Evolutionary conservation across 1,284 basidiomycete genomes (phyloP), one percentile per base, ranked within the genome.

Genomic region (Ceratobasidium sp.): DNA sequence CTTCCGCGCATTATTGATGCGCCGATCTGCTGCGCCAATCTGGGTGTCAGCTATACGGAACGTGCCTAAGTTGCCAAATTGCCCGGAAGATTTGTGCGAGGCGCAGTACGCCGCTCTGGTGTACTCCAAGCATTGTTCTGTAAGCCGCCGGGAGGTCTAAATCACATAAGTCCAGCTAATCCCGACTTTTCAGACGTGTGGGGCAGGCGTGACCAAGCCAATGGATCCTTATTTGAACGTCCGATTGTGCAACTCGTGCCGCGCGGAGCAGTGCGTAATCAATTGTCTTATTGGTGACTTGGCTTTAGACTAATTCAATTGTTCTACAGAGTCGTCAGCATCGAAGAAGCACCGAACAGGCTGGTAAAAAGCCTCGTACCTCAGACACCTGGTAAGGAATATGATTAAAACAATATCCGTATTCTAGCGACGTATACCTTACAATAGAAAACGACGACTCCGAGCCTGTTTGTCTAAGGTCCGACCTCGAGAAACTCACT

Each of bases 181-280:
- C 7, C 13, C 33, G 5, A 40, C 17, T 52, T 42, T 9, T 5
- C 33, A 69, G 67, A 42, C 9, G 28, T 69, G 67, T 33, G 67
- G 50, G 13, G 50, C 48, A 3, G 1, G 17, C 7, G 33, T 56
- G 12, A 15, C n/a, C 0, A 38, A 23, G 23, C 28, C 28, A 17
- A 69, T 69, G 67, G 67, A 69, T 56, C 67, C 67, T 9, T 69
- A 56, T 28, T 38, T 69, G 3, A 33, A 42, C 9, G 67, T 69
- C 28, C 48, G 67, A 13, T 38, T 56, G 0, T 69, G 67, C 33
- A 56, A 69, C 15, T 38, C 50, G 28, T 69, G 50, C 56, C 67
- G 67, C 23, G 67, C 48, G 33, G 38, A n/a, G 0, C 15, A 15
- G 67, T 69, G 1, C 3, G 50, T 38, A 12, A 5, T 33, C 5